These are phyloP conservation scores for Rhizopus microsporus DNA, from an alignment of 371 early-diverging fungal genomes.

Conservation along the genomic window DNA sequence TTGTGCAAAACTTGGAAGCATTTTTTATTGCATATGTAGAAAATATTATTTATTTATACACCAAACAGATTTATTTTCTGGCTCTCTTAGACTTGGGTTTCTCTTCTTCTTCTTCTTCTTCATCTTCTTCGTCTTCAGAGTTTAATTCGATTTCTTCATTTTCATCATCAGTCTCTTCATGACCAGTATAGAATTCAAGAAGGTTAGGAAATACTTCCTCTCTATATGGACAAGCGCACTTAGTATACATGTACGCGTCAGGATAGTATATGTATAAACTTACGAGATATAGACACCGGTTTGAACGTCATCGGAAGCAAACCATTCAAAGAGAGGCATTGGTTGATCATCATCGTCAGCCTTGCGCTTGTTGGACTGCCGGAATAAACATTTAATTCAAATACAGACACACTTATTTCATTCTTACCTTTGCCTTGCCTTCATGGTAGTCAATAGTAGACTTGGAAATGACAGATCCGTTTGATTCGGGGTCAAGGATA, in stretches of 20 bases:
- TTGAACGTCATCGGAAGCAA: conserved; percentile 41
- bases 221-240: conserved; percentile 18
- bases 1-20: conserved; percentile 1
- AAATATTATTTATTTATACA: background rate
- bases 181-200: conserved; percentile 30
- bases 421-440: conserved; percentile 36
- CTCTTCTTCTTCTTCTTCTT: conserved; percentile 21
- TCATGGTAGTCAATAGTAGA: conserved; percentile 53
- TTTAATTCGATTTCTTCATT: conserved; percentile 40
- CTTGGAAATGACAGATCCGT: conserved; percentile 34
- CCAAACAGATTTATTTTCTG: conserved; percentile 9
- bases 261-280: conserved; percentile 2
- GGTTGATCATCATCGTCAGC: conserved; percentile 37
- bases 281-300: conserved; percentile 41
- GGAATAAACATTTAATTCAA: background rate
- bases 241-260: conserved; percentile 7
- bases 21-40: background rate
- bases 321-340: conserved; percentile 50
- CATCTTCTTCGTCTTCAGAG: conserved; percentile 25
- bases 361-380: conserved; percentile 44
- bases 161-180: conserved; percentile 26
- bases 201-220: conserved; percentile 48
- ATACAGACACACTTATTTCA: conserved; percentile 4
- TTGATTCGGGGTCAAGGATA: conserved; percentile 44
- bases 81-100: conserved; percentile 11